Evolutionary conservation across 2,329 filamentous ascomycete species (phyloP).

Genomic region (Cordyceps pruinosa): DNA sequence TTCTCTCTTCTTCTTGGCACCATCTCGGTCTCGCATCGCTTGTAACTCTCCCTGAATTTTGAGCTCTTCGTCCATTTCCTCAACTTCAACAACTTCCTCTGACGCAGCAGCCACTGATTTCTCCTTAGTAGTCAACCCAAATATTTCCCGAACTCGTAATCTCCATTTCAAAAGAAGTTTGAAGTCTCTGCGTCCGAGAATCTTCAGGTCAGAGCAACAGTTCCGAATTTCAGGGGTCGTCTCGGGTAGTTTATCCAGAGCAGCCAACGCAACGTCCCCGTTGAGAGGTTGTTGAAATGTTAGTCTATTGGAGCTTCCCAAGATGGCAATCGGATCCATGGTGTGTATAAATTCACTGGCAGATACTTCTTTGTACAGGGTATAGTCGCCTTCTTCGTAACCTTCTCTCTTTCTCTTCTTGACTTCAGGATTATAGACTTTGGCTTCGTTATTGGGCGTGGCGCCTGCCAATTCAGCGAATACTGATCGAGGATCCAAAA

Average conservation of each 20-base stretch:
- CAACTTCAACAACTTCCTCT: conserved; percentile 73
- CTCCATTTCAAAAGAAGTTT: conserved; percentile 85
- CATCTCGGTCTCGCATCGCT: conserved; percentile 71
- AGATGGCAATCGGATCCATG: conserved; percentile 83
- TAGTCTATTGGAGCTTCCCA: conserved; percentile 78
- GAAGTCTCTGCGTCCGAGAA: conserved; percentile 91
- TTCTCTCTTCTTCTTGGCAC: conserved; percentile 71
- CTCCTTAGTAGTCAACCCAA: conserved; percentile 78
- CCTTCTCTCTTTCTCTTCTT: conserved; percentile 98
- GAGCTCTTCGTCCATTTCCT: conserved; percentile 91
- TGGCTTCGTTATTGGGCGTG: conserved; percentile 91
- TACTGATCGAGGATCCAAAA: conserved; percentile 81
- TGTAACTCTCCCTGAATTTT: conserved; percentile 84
- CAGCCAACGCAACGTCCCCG: conserved; percentile 78
- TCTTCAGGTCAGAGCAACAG: conserved; percentile 78
- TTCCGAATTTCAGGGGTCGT: conserved; percentile 75
- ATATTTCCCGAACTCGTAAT: conserved; percentile 79
- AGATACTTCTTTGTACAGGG: conserved; percentile 79
- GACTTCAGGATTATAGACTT: conserved; percentile 93
- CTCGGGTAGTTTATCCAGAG: conserved; percentile 76
- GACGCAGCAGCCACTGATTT: conserved; percentile 36
- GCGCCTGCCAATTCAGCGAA: conserved; percentile 87
- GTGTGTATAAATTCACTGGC: conserved; percentile 94
- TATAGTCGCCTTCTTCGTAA: conserved; percentile 94
- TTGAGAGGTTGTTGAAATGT: conserved; percentile 74